Evolutionary conservation across 163 green algal species (phyloP), one percentile per base, ranked within the genome.

Genomic region (Coccomyxa subellipsoidea): DNA sequence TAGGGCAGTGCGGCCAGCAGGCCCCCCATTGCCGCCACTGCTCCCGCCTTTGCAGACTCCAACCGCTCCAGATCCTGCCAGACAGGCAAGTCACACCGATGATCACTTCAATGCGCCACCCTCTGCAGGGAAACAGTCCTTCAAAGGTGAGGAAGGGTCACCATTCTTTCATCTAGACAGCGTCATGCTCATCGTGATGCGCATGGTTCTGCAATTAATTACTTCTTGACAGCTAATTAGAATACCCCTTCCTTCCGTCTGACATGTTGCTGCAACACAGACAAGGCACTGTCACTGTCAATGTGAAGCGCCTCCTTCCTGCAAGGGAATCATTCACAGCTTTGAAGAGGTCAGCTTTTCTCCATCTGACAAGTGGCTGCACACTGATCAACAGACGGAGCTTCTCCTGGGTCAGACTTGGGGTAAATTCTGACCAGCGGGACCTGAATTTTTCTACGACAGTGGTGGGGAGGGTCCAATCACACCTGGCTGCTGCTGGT

Each of bases 41-140:
- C 84, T 7, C 86, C 91, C 10, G 90, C 92, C 87, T 94, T 95
- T 36, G 81, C 84, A 0, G 88, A 93, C 84, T 96, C 91, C 0
- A 90, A 35, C 0, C 88, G 87, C n/a, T 96, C 92, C 0, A 80
- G 83, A 10, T 93, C 90, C 90, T 92, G 82, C 29, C 27, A 39
- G 32, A 25, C 36, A 35, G 27, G 7, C 73, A 32, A 35, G 47
- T 21, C 78, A 78, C 36, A 15, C 9, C n/a, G n/a, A n/a, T n/a
- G n/a, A n/a, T 12, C 75, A 79, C 18, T 25, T 37, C 23, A 36
- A 6, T 69, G 10, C 12, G 47, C 47, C 47, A 66, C 18, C 47
- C 18, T 18, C 38, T 36, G n/a, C 10, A 32, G 37, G 12, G 7
- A 36, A 69, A 9, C 5, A 34, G 8, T 66, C 15, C 6, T 34